Conservation (phyloP, 805 yeast genomes). For the Blastobotrys parvus region DNA sequence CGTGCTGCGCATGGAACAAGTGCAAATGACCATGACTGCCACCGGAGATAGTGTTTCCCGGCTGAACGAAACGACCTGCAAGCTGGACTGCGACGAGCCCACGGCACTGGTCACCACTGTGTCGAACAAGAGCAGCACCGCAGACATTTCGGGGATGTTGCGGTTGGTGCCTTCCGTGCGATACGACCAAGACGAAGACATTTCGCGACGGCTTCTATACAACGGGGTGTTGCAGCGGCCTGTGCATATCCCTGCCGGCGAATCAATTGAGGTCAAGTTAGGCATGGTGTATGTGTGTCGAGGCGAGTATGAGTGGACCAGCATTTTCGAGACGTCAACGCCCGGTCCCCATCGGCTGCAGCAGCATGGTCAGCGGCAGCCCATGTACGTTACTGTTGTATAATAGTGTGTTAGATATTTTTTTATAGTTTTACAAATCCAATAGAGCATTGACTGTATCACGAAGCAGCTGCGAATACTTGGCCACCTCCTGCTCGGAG, state of each 20-base stretch:
- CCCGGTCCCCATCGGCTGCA: constrained; percentile 16
- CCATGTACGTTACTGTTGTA: constrained; percentile 15
- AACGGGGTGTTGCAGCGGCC: constrained; percentile 67
- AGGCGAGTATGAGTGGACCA: constrained; percentile 82
- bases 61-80: constrained; percentile 8
- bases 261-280: constrained; percentile 35
- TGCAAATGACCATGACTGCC: constrained; percentile 29
- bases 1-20: constrained; percentile 30
- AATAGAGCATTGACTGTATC: no score
- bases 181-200: constrained; percentile 18
- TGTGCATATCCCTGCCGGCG: constrained; percentile 38
- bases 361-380: constrained; percentile 15
- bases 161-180: constrained; percentile 43
- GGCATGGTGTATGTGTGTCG: constrained; percentile 60
- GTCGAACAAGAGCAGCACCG: constrained; percentile 40
- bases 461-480: no score
- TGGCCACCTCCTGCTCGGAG: no score
- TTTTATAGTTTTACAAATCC: no score
- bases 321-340: constrained; percentile 40
- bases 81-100: constrained; percentile 29
- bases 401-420: constrained; percentile 2
- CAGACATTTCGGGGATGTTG: constrained; percentile 43
- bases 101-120: constrained; percentile 44
- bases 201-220: constrained; percentile 53
- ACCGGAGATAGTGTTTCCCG: constrained; percentile 24